Conservation (phyloP, 1,284 basidiomycete genomes). For the Pascua guehoae region DNA sequence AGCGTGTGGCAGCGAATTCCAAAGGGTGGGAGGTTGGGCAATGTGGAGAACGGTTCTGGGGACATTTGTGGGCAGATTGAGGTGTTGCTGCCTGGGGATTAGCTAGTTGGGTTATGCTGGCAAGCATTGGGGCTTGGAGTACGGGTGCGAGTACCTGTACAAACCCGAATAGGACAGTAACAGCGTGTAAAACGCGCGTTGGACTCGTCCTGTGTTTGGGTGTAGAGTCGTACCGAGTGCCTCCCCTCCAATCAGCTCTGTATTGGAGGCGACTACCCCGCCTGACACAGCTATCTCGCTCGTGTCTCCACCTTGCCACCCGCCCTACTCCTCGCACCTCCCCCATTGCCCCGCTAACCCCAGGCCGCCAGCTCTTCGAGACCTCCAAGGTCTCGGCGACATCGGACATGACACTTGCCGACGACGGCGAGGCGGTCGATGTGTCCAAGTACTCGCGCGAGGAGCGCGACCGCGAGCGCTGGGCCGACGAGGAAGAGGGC, state of each 20-base stretch:
- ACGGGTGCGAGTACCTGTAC: too few species aligned
- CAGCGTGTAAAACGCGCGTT: too few species aligned
- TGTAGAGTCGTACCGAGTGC: too few species aligned
- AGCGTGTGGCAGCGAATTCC: neutral
- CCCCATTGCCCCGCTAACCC: neutral
- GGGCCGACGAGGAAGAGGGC: slow-evolving; percentile 59
- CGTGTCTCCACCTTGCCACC: neutral
- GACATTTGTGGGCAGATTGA: too few species aligned
- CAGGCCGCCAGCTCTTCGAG: slow-evolving; percentile 86
- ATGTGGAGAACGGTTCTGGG: too few species aligned
- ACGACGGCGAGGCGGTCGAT: slow-evolving; percentile 84
- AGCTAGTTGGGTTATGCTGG: slow-evolving; percentile 4
- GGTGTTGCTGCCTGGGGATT: too few species aligned
- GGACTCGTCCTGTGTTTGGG: too few species aligned
- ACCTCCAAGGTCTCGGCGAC: slow-evolving; percentile 65
- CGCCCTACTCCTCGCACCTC: neutral
- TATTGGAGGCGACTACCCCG: neutral
- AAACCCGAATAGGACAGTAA: too few species aligned
- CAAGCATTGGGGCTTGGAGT: too few species aligned
- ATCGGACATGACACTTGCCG: slow-evolving; percentile 65
- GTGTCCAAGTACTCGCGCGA: slow-evolving; percentile 77
- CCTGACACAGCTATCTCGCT: neutral
- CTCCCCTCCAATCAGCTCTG: too few species aligned
- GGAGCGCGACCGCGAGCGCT: slow-evolving; percentile 58
- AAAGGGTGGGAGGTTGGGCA: too few species aligned